Conservation (phyloP, 2,329 filamentous ascomycete genomes). For the Claviceps fusiformis region DNA sequence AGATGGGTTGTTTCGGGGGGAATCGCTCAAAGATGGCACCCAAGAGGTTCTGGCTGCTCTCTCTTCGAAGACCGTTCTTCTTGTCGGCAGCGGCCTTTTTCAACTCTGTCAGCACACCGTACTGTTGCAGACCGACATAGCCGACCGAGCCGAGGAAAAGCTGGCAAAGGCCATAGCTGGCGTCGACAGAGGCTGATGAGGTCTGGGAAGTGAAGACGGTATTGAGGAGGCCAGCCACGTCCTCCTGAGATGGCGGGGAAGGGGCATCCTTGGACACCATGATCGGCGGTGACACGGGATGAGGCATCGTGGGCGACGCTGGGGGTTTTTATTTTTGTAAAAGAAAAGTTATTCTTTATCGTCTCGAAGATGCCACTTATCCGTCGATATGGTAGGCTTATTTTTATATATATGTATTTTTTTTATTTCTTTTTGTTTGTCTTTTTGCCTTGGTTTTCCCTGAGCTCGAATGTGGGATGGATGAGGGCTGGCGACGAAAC, state of each 20-base stretch:
- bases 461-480: background rate
- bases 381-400: background rate
- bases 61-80: slow-evolving; percentile 74
- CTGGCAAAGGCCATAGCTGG: slow-evolving; percentile 47
- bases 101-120: slow-evolving; percentile 41
- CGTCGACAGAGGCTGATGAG: slow-evolving; percentile 55
- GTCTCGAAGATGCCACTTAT: background rate
- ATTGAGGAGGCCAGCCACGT: slow-evolving; percentile 50
- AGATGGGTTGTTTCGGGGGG: slow-evolving; percentile 60
- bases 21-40: slow-evolving; percentile 90
- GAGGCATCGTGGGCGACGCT: slow-evolving; percentile 27
- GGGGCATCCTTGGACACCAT: slow-evolving; percentile 34
- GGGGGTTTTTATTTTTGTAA: background rate
- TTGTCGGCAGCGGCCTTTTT: slow-evolving; percentile 77
- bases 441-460: background rate
- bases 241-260: slow-evolving; percentile 50
- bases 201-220: slow-evolving; percentile 57
- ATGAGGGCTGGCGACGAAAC: background rate
- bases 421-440: background rate
- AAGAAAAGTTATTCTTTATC: background rate
- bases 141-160: slow-evolving; percentile 41
- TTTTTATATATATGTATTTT: background rate
- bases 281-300: slow-evolving; percentile 33
- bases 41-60: slow-evolving; percentile 88
- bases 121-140: slow-evolving; percentile 36